Percentiles rank a stretch among this genome's conserved stretches.
Conservation (phyloP, 495 filamentous ascomycete genomes). For the Tetracladium marchalianum region DNA sequence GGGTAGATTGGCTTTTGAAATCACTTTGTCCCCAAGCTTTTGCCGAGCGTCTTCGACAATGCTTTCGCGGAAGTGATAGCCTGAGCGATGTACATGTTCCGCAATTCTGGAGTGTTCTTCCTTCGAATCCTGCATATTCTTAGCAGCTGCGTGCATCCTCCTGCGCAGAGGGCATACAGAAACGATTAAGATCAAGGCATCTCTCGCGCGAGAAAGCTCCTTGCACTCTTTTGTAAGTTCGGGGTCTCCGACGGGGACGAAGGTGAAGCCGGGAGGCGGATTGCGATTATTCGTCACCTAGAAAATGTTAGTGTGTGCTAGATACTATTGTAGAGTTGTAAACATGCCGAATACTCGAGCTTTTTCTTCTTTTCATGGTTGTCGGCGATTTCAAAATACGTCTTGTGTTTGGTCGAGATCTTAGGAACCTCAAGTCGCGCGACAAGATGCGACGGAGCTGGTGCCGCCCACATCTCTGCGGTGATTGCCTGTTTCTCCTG, state of each 20-base stretch:
- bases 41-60: conserved; percentile 38
- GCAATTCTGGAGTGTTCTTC: conserved; percentile 29
- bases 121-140: conserved; percentile 8
- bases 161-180: conserved; percentile 43
- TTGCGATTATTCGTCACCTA: conserved; percentile 33
- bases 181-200: conserved; percentile 64
- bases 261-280: conserved; percentile 70
- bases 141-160: background rate
- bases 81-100: conserved; percentile 64
- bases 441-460: conserved; percentile 16
- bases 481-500: conserved; percentile 10
- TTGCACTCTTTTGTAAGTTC: conserved; percentile 68
- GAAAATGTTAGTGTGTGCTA: conserved; percentile 17
- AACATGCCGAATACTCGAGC: conserved; percentile 24
- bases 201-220: conserved; percentile 60
- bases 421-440: conserved; percentile 15
- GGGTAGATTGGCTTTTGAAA: background rate
- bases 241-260: conserved; percentile 74
- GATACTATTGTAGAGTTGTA: background rate
- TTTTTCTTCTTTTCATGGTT: conserved; percentile 47
- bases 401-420: conserved; percentile 37
- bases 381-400: conserved; percentile 43
- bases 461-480: conserved; percentile 12
- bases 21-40: conserved; percentile 11
- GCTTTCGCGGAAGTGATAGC: conserved; percentile 57